phyloP scores from a whole-genome alignment of 495 filamentous ascomycete genomes.

The Margaritispora aquatica region DNA sequence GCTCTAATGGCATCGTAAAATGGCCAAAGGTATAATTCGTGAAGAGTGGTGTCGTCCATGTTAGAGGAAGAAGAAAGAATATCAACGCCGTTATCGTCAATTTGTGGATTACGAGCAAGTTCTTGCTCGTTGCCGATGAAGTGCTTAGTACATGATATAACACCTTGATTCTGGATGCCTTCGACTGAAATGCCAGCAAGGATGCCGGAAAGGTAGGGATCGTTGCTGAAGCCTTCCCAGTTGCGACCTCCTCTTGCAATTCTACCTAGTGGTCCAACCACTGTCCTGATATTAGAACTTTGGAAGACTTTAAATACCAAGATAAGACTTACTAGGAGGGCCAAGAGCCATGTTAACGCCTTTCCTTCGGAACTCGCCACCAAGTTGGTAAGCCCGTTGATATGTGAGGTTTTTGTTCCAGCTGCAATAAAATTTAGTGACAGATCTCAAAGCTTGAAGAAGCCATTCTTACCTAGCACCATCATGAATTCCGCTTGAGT shows the following conservation, averaged over 20 bases:
- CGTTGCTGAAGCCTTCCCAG: conserved; percentile 37
- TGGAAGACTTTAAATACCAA: neutral
- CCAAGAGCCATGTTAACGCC: conserved; percentile 63
- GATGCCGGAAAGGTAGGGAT: neutral
- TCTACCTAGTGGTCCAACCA: conserved; percentile 51
- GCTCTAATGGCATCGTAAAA: conserved; percentile 60
- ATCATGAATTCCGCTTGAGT: conserved; percentile 31
- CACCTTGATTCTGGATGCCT: conserved; percentile 33
- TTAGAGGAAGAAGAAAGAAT: conserved; percentile 46
- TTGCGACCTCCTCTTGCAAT: conserved; percentile 48
- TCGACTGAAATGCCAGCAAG: neutral
- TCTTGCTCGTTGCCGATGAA: conserved; percentile 65
- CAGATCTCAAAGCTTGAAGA: neutral
- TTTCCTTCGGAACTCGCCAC: conserved; percentile 50
- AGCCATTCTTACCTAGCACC: conserved; percentile 20
- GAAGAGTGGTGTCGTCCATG: conserved; percentile 61
- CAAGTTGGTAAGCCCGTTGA: conserved; percentile 45
- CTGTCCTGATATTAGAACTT: conserved; percentile 16
- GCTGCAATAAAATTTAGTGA: neutral
- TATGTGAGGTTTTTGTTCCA: conserved; percentile 51
- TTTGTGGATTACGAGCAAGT: conserved; percentile 44
- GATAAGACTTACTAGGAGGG: conserved; percentile 27
- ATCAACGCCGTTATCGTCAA: conserved; percentile 27
- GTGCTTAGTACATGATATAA: conserved; percentile 50
- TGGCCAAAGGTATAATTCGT: conserved; percentile 69